Evolutionary conservation across 371 early-diverging fungal genomes (phyloP).

Genomic region (Choanephora cucurbitarum): DNA sequence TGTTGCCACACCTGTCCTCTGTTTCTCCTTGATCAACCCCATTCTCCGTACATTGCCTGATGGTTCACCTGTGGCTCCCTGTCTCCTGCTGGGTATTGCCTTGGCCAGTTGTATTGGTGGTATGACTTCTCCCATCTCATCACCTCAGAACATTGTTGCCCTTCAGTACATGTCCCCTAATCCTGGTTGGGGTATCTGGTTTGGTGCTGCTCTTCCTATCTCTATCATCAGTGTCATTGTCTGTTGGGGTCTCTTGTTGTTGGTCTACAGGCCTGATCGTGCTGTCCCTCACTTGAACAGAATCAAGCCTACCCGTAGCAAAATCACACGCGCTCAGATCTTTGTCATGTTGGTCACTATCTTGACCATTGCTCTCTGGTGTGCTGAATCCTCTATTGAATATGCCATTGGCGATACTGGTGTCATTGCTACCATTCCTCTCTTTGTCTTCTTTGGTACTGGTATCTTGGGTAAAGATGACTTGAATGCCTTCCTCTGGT

Average conservation of each 20-base stretch:
- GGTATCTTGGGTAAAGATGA: conserved; percentile 93
- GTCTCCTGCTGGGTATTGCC: conserved; percentile 92
- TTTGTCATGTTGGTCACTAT: conserved; percentile 62
- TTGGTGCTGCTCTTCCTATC: conserved; percentile 74
- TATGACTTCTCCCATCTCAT: conserved; percentile 95
- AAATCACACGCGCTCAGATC: conserved; percentile 54
- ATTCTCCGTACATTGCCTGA: conserved; percentile 72
- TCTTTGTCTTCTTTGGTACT: conserved; percentile 87
- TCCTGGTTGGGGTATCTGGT: conserved; percentile 88
- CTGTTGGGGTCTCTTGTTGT: conserved; percentile 80
- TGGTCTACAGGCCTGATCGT: conserved; percentile 62
- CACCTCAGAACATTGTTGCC: conserved; percentile 94
- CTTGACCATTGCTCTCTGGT: conserved; percentile 86
- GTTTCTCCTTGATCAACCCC: conserved; percentile 77
- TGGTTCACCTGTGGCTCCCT: conserved; percentile 73
- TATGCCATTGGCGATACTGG: conserved; percentile 90
- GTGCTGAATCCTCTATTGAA: conserved; percentile 74
- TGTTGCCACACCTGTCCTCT: conserved; percentile 85
- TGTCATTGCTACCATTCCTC: conserved; percentile 87
- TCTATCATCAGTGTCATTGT: conserved; percentile 70
- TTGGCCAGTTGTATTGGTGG: conserved; percentile 94
- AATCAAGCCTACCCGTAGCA: conserved; percentile 55
- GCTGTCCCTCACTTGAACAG: conserved; percentile 48
- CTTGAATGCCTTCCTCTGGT: conserved; percentile 90
- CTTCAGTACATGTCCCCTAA: conserved; percentile 83